phyloP scores from a whole-genome alignment of 1,284 basidiomycete genomes.

The Malassezia dermatis region DNA sequence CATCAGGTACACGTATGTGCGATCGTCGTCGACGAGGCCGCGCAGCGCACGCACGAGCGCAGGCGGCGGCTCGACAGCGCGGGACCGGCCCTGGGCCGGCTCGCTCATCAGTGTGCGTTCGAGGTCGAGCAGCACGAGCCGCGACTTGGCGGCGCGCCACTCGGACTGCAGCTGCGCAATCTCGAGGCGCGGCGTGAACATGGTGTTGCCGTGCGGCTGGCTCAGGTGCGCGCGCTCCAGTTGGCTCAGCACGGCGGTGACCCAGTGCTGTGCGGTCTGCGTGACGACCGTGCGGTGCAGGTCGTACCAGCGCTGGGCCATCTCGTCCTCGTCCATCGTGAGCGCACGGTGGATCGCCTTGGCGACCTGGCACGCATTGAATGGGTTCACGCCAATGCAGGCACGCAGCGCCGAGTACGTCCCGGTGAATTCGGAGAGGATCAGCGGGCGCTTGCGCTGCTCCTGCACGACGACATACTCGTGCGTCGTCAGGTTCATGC shows the following conservation, averaged over 20 bases:
- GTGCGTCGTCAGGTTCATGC: slow-evolving; percentile 72
- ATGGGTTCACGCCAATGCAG: slow-evolving; percentile 70
- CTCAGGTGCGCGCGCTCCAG: slow-evolving; percentile 40
- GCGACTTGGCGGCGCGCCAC: slow-evolving; percentile 53
- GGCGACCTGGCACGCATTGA: slow-evolving; percentile 50
- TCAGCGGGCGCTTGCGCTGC: slow-evolving; percentile 59
- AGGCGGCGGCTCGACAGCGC: slow-evolving; percentile 53
- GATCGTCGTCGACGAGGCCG: slow-evolving; percentile 57
- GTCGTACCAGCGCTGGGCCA: slow-evolving; percentile 67
- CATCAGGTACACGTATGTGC: slow-evolving; percentile 70
- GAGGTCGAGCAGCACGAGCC: slow-evolving; percentile 66
- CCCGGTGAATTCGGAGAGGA: slow-evolving; percentile 67
- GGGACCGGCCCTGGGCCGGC: slow-evolving; percentile 41
- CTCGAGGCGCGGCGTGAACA: slow-evolving; percentile 42
- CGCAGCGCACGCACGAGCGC: slow-evolving; percentile 57
- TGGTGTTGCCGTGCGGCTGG: slow-evolving; percentile 34
- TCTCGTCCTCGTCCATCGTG: slow-evolving; percentile 66
- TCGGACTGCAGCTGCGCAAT: slow-evolving; percentile 44
- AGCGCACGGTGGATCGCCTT: slow-evolving; percentile 64
- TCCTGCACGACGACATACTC: slow-evolving; percentile 62
- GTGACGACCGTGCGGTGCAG: slow-evolving; percentile 74
- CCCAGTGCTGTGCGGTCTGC: slow-evolving; percentile 74
- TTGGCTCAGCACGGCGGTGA: slow-evolving; percentile 60
- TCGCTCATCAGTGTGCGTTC: slow-evolving; percentile 62
- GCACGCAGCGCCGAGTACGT: slow-evolving; percentile 74